Base-by-base conservation (phyloP, 2,329 filamentous ascomycete genomes). In the Zelopaecilomyces penicillatus region DNA sequence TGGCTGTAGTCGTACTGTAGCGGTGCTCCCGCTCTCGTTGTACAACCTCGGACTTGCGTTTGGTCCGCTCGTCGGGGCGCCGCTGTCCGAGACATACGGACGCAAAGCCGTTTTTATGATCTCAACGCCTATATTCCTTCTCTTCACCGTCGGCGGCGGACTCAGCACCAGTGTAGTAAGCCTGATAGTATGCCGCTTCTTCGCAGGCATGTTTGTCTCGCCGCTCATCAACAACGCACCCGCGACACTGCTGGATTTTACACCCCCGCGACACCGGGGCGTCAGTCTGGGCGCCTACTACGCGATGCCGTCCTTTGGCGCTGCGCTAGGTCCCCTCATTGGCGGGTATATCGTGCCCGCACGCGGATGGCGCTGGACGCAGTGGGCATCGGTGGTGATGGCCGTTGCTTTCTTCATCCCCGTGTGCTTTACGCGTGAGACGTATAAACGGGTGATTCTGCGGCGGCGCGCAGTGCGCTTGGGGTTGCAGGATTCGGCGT, bases 41-140 rank as follows among this genome's bases (percentile, higher is more conserved):
- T 57, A 59, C 47, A 59, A 57, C 41, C 50, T 57, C 4, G 56
- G 56, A 3, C 52, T 59, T 7, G 54, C 54, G 6, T 58, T 56
- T 35, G 57, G 52, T 4, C 86, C 86, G 2, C 81, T 91, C 75
- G 72, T 74, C 1, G 90, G 90, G 57, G 86, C 86, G 5, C 86
- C 86, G 0, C 64, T 87, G 30, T 85, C 80, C 5, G 86, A 93
- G 60, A 75, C 89, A 41, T 71, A 82, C 44, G 86, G 86, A 28
- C 72, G 86, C 42, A 58, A 51, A 48, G 55, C 51, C 8, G 41
- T 52, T 3, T 47, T 40, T 32, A 58, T 66, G 51, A 75, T 66
- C 9, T 67, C 75, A 0, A 87, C 84, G 0, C 65, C 87, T 0
- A 60, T 80, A 1, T 78, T 89, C 11, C 65, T 89, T 29, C 88